Evolutionary conservation across 2,329 filamentous ascomycete genomes (phyloP).

Genomic region (Tolypocladium guangdongense): DNA sequence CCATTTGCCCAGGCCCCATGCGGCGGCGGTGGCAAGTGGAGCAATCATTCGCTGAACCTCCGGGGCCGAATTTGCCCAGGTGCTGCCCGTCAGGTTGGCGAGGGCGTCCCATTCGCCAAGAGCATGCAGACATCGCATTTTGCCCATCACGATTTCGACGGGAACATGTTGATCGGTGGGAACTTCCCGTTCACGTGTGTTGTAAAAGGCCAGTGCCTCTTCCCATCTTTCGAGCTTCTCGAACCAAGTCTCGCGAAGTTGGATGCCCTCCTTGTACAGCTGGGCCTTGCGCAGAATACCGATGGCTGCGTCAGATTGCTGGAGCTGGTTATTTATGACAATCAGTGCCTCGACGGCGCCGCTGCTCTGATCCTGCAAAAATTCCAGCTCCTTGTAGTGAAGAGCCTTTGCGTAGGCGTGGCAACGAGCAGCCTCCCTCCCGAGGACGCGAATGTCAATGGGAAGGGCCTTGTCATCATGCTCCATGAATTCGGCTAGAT

Average conservation of each 20-base stretch:
- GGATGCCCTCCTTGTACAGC: constrained; percentile 83
- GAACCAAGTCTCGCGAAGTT: constrained; percentile 96
- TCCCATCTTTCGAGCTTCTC: constrained; percentile 98
- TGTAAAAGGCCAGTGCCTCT: constrained; percentile 85
- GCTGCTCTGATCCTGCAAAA: constrained; percentile 92
- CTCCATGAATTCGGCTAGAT: constrained; percentile 98
- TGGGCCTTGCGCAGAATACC: constrained; percentile 95
- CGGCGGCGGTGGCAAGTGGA: constrained; percentile 84
- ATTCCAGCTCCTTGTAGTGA: constrained; percentile 98
- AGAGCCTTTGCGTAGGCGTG: constrained; percentile 97
- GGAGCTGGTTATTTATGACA: constrained; percentile 97
- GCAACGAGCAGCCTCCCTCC: constrained; percentile 89
- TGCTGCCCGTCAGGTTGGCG: constrained; percentile 78
- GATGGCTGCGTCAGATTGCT: constrained; percentile 96
- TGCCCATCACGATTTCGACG: constrained; percentile 96
- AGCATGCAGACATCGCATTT: constrained; percentile 96
- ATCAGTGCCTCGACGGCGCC: constrained; percentile 94
- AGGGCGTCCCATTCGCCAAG: constrained; percentile 95
- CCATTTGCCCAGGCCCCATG: constrained; percentile 95
- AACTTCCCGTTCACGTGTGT: constrained; percentile 68
- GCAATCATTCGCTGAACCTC: constrained; percentile 88
- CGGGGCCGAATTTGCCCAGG: constrained; percentile 80
- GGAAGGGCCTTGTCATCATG: constrained; percentile 97
- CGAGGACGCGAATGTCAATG: constrained; percentile 90
- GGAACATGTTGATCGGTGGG: constrained; percentile 46